Base-by-base conservation (phyloP, 345 rosid genomes). In the Fremontodendron californicum region DNA sequence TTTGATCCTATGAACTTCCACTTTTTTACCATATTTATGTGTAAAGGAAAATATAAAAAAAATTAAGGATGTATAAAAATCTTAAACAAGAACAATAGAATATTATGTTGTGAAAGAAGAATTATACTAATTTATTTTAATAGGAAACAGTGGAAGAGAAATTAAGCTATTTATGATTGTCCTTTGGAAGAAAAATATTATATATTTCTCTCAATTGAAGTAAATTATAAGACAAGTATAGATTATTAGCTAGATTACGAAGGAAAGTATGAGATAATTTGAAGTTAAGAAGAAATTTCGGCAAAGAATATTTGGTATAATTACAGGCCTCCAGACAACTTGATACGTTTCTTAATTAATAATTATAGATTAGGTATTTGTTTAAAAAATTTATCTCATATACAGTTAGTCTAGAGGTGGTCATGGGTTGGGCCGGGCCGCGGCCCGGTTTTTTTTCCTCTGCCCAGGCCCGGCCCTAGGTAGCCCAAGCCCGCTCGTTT, bases 191-290 rank as follows among this genome's bases (percentile, higher is more conserved):
- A 40, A 40, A n/a, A 21, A 66, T n/a, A 52, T n/a, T n/a, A 52
- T 52, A 7, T 21, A 11, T 6, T 42, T 58, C 64, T 27, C 2
- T 61, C 35, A 61, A 10, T 61, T 74, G 79, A 48, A 78, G 84
- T 76, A 67, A 61, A 76, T 49, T 45, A 62, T 62, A 81, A 66
- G 80, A 43, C 33, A 67, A 61, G 77, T 49, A 73, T 71, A 51
- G 49, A 64, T 77, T 37, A 74, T 70, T 74, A 63, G 63, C 31
- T 0, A 68, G 29, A 65, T 35, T 63, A 48, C 70, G 1, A 18
- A 58, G 69, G 1, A 64, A 79, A 57, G 74, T 65, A 71, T n/a
- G 46, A 42, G 42, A 75, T 74, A 58, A 76, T 10, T 27, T 25
- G 18, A 55, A 55, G 18, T 60, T 13, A 60, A 58, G 39, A 61